These are phyloP conservation scores for Phytophthora citrophthora DNA, from an alignment of 352 stramenopile species.

Conservation along the genomic window DNA sequence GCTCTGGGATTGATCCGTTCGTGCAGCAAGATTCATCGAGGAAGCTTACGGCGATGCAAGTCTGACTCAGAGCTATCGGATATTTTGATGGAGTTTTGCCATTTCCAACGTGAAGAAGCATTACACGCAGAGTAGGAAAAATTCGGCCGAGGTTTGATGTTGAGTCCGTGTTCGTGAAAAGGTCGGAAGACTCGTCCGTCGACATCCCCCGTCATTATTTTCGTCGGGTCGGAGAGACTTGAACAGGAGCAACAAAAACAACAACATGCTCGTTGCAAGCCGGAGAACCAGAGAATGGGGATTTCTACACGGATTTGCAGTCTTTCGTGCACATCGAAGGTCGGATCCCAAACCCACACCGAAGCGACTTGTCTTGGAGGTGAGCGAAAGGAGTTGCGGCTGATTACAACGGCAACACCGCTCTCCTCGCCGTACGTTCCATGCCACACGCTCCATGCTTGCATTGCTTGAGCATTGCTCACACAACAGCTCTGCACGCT, in stretches of 20 bases:
- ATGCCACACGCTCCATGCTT: conserved; percentile 20
- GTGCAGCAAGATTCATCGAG: conserved; percentile 1
- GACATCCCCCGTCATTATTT: conserved; percentile 7
- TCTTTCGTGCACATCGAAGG: conserved; percentile 36
- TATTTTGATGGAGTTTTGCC: background rate
- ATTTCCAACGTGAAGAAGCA: conserved; percentile 11
- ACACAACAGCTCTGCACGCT: conserved; percentile 16
- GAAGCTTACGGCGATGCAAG: background rate
- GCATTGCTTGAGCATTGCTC: conserved; percentile 26
- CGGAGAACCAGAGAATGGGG: conserved; percentile 8
- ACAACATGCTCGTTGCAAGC: conserved; percentile 14
- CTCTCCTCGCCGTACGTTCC: conserved; percentile 22
- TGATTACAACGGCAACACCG: conserved; percentile 1
- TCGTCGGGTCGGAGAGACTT: conserved; percentile 15
- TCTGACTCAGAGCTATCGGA: conserved; percentile 3
- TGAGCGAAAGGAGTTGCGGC: background rate
- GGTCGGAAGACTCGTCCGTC: conserved; percentile 18
- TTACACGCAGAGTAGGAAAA: conserved; percentile 18
- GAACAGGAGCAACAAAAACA: background rate
- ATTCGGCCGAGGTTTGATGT: conserved; percentile 4
- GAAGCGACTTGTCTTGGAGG: conserved; percentile 22
- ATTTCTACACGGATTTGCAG: conserved; percentile 27
- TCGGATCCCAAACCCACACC: conserved; percentile 31
- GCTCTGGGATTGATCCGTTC: conserved; percentile 1
- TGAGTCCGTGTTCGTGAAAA: conserved; percentile 13